Base-by-base conservation (phyloP, 345 rosid species). In the Eucalyptus pauciflora region DNA sequence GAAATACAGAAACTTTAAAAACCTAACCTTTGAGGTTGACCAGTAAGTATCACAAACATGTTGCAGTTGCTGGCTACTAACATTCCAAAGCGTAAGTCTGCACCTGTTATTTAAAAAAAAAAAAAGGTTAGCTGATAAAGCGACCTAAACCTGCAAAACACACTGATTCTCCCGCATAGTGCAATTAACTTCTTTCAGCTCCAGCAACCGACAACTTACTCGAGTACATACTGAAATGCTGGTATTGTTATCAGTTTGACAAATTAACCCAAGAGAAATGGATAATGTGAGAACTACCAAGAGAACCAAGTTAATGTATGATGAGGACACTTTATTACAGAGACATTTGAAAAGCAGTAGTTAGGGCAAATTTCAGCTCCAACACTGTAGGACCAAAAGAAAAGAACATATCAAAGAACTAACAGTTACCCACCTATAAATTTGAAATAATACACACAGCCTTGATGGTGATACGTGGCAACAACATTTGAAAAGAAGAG, bases 41-140 rank as follows among this genome's bases (percentile, higher is more conserved):
- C 52, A 45, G 88, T 48, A 67, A 22, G 50, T 69, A 25, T 46
- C 58, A 48, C 85, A 60, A 49, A 87, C 41, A 27, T n/a, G 20
- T 41, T 64, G 88, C 25, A 87, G 27, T 46, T 87, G 85, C 60
- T 41, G 43, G 81, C 49, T 22, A 90, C 92, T 92, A 93, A 91
- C 94, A 93, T 89, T 92, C 94, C 86, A 92, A 90, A 64, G 94
- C 92, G 89, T 87, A 89, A 37, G 94, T 87, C 24, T 93, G 94
- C 56, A 92, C 94, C 94, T 93, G 79, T 52, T 3, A 52, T 52
- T 52, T 8, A 3, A 52, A 52, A 52, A 52, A 90, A 13, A 86
- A 45, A 85, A 10, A 86, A 87, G 41, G 43, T 29, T 41, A 18
- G 86, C 83, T 54, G 86, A 60, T 71, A 50, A 58, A 60, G 22